Conservation (phyloP, 139 green algal species). For the Chlorella vulgaris region DNA sequence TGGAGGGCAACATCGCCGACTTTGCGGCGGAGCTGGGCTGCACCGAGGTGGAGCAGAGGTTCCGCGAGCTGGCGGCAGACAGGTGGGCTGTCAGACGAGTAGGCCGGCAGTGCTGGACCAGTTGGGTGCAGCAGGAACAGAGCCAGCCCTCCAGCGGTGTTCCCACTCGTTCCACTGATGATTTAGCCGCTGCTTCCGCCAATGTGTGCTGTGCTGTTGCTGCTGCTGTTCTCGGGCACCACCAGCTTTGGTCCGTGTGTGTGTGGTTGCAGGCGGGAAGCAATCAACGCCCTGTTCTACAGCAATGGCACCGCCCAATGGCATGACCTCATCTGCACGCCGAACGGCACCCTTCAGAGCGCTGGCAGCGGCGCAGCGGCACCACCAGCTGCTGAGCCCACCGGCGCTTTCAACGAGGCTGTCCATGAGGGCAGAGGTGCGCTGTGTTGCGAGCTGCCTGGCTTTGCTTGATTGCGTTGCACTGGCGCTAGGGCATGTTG, state of each 20-base stretch:
- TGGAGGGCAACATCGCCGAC: conserved; percentile 55
- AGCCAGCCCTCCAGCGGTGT: too few species aligned
- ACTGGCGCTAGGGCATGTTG: too few species aligned
- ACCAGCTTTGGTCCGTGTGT: too few species aligned
- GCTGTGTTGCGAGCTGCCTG: too few species aligned
- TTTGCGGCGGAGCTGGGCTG: conserved; percentile 44
- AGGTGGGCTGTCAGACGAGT: background rate
- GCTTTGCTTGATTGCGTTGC: too few species aligned
- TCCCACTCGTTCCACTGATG: too few species aligned
- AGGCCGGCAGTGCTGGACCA: too few species aligned
- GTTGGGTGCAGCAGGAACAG: too few species aligned
- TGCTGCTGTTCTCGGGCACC: too few species aligned
- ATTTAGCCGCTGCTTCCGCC: background rate
- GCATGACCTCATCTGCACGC: conserved; percentile 29
- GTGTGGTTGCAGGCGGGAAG: conserved; percentile 9
- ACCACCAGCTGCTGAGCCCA: background rate
- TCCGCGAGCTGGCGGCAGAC: conserved; percentile 10
- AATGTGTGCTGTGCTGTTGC: background rate
- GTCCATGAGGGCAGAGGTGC: too few species aligned
- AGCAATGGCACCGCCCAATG: background rate
- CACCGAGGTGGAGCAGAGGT: background rate
- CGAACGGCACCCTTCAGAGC: background rate
- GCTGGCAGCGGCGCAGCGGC: too few species aligned
- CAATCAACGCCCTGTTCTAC: conserved; percentile 11
- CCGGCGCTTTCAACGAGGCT: background rate